A percentile compares a stretch with the other conserved stretches of the same genome.
Conservation (phyloP, 202 grass and related monocot genomes). For the Zizania palustris region DNA sequence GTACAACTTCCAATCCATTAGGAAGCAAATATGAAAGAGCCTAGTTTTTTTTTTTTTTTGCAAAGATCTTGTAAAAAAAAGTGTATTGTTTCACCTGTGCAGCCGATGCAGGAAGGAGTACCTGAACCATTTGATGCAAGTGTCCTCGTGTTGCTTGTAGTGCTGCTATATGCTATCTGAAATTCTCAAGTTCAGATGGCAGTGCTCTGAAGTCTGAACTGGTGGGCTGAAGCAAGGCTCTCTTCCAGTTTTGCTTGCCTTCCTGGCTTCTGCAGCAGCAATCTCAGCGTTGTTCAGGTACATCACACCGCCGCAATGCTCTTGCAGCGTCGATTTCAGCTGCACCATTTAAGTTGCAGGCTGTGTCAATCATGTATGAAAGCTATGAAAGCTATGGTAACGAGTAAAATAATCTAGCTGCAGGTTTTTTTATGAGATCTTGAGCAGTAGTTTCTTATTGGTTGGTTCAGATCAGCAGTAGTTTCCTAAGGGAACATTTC, state of each 20-base stretch:
- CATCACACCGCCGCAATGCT: constrained; percentile 50
- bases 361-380: constrained; percentile 16
- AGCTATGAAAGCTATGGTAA: constrained; percentile 16
- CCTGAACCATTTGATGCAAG: neutral
- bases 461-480: constrained; percentile 31
- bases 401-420: constrained; percentile 20
- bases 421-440: constrained; percentile 40
- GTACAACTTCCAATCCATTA: constrained; percentile 9
- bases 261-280: constrained; percentile 64
- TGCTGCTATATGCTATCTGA: neutral
- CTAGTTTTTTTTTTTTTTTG: neutral
- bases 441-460: constrained; percentile 31
- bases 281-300: constrained; percentile 57
- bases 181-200: constrained; percentile 41
- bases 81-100: constrained; percentile 1
- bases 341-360: constrained; percentile 39
- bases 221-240: constrained; percentile 49
- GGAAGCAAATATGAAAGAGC: constrained; percentile 4
- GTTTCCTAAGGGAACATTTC: constrained; percentile 8
- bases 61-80: constrained; percentile 21
- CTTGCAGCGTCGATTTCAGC: constrained; percentile 64
- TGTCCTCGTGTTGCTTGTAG: constrained; percentile 2
- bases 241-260: constrained; percentile 63
- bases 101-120: neutral
- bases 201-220: constrained; percentile 63